These are phyloP conservation scores for Citrus hindsii DNA, from an alignment of 345 rosid species.

Conservation along the genomic window DNA sequence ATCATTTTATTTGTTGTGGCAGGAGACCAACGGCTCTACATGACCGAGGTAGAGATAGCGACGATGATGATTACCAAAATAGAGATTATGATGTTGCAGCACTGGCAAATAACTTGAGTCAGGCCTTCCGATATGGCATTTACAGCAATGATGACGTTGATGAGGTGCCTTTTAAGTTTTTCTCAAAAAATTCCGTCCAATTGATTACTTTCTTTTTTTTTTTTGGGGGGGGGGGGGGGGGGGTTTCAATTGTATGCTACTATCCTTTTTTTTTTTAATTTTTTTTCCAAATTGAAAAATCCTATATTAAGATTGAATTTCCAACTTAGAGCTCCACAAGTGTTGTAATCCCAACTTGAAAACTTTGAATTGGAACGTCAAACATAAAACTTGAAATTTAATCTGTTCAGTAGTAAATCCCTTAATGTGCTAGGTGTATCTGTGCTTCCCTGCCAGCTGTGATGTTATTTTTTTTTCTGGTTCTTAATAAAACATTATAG, in stretches of 20 bases:
- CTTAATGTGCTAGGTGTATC: neutral
- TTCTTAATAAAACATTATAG: neutral
- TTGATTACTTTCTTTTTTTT: too few relatives aligned
- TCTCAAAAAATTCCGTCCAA: too few relatives aligned
- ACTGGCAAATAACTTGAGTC: conserved; percentile 84
- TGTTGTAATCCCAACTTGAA: neutral
- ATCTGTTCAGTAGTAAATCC: neutral
- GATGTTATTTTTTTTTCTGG: neutral
- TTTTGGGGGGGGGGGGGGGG: too few relatives aligned
- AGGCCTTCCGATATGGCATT: conserved; percentile 88
- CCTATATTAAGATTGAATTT: neutral
- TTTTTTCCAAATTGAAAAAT: neutral
- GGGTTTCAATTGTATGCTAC: neutral
- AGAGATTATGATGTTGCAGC: conserved; percentile 97
- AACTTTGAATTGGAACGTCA: neutral
- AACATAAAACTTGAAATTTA: neutral
- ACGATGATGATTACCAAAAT: conserved; percentile 91
- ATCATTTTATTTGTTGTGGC: conserved; percentile 18
- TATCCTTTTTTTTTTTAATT: neutral
- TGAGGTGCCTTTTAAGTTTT: conserved; percentile 45
- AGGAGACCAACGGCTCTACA: conserved; percentile 90
- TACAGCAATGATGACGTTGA: conserved; percentile 75
- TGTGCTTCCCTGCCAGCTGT: neutral
- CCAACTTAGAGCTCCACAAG: neutral
- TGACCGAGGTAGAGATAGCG: conserved; percentile 81